Base-by-base conservation (phyloP, 345 rosid genomes). In the Viola odorata region DNA sequence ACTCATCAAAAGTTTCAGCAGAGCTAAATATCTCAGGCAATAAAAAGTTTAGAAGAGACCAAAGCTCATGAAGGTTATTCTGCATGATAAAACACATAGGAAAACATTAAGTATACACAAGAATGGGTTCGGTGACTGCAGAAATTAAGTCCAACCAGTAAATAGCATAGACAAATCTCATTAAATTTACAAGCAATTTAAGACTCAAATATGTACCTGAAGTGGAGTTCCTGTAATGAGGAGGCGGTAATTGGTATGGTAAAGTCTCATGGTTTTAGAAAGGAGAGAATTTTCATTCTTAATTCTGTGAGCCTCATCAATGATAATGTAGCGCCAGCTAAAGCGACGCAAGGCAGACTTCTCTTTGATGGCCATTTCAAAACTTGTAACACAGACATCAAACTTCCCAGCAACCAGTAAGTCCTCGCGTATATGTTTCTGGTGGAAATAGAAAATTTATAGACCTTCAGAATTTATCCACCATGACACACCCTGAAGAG, bases 321-420 rank as follows among this genome's bases (percentile, higher is more conserved):
- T 94, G 60, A 90, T 84, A 58, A 91, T 91, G 75, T 88, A 95
- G 11, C 99, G 92, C 97, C 99, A 91, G 74, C 95, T 95, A 72
- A 95, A 95, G 48, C 96, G 95, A 45, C 91, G 96, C 69, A 94
- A 68, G 12, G 88, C 67, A 73, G 91, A 37, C 76, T 91, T 94
- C 86, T 95, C 99, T 72, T 95, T 95, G 65, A 95, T 95, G 65
- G 97, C 99, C 99, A 95, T 95, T 78, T 95, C 97, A 80, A 94
- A 94, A 75, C 99, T 94, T 50, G 99, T 94, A 62, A 94, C 97
- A 51, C 97, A 90, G 6, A 95, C 85, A 88, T 95, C 96, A 75
- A 95, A 95, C 81, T 95, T 95, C 58, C 99, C 97, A 60, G 99
- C 97, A 78, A 78, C 89, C 58, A 95, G 79, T 65, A 95, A 75